phyloP scores from a whole-genome alignment of 176 grass and related monocot species.

The Ampelocalamus luodianensis region DNA sequence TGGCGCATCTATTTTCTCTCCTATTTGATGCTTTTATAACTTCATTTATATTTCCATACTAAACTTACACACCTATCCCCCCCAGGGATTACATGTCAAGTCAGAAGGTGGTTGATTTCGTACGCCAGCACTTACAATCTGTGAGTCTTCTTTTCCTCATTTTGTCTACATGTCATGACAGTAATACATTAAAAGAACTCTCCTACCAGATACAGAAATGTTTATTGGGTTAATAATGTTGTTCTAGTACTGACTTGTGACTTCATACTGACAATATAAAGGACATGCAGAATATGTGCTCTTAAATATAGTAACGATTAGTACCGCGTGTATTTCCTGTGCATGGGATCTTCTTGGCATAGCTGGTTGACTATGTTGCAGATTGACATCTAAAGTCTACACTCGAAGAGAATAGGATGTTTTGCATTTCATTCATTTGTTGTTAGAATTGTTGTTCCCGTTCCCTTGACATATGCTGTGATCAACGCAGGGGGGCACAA shows the following conservation, averaged over 20 bases:
- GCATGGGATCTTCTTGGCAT: neutral
- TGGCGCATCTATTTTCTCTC: neutral
- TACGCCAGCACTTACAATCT: neutral
- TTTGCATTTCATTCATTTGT: neutral
- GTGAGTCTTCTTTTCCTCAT: constrained; percentile 14
- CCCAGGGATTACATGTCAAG: constrained; percentile 18
- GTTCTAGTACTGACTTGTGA: too few relatives aligned
- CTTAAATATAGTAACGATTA: neutral
- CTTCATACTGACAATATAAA: neutral
- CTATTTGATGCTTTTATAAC: neutral
- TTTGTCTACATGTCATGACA: too few relatives aligned
- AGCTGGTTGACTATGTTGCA: neutral
- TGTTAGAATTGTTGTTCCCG: neutral
- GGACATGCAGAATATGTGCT: neutral
- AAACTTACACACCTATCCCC: neutral
- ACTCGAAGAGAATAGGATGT: neutral
- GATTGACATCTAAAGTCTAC: neutral
- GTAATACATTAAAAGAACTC: too few relatives aligned
- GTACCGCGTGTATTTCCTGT: neutral
- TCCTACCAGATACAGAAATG: too few relatives aligned
- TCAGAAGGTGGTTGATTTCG: constrained; percentile 1
- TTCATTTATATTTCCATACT: constrained; percentile 16
- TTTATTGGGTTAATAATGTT: too few relatives aligned
- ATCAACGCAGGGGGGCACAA: constrained; percentile 13
- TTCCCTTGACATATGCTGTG: too few relatives aligned